These are phyloP conservation scores for Zelonia costaricensis DNA, from an alignment of 208 protist species.

Conservation along the genomic window DNA sequence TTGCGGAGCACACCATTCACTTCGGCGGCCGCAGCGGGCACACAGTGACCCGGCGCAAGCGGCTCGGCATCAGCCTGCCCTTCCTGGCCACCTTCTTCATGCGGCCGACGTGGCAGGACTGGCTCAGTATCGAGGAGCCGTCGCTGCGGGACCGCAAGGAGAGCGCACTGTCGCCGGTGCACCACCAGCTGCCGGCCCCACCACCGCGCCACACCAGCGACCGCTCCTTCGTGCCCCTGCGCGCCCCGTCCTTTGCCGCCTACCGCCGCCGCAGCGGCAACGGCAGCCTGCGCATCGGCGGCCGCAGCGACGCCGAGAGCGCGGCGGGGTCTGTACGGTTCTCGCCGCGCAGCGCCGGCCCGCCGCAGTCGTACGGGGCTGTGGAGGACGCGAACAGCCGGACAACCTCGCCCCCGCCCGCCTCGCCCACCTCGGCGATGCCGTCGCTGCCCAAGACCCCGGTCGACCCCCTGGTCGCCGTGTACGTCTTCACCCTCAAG, in stretches of 20 bases:
- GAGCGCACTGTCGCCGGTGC: slow-evolving; percentile 30
- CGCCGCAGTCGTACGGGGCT: slow-evolving; percentile 24
- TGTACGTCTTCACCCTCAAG: slow-evolving; percentile 83
- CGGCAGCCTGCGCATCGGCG: neutral
- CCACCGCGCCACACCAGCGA: slow-evolving; percentile 27
- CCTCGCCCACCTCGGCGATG: neutral
- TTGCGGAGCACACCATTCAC: slow-evolving; percentile 20
- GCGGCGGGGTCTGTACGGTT: neutral
- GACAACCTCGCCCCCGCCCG: neutral
- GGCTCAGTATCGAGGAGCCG: slow-evolving; percentile 72
- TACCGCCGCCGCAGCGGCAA: neutral
- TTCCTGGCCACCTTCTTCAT: slow-evolving; percentile 59
- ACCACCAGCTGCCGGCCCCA: slow-evolving; percentile 4
- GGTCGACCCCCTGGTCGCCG: slow-evolving; percentile 74
- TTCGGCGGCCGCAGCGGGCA: slow-evolving; percentile 14
- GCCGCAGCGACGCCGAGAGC: neutral
- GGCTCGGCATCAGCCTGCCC: slow-evolving; percentile 55
- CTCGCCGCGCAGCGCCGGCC: slow-evolving; percentile 7
- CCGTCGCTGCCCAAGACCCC: slow-evolving; percentile 40
- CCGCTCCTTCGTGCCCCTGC: slow-evolving; percentile 35
- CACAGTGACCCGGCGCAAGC: slow-evolving; percentile 34
- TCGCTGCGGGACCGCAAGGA: slow-evolving; percentile 44
- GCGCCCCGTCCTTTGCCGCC: neutral
- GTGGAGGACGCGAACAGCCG: slow-evolving; percentile 6
- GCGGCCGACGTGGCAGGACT: slow-evolving; percentile 46